Conservation (phyloP, 768 basidiomycete species). For the Tricholoma saponaceum region DNA sequence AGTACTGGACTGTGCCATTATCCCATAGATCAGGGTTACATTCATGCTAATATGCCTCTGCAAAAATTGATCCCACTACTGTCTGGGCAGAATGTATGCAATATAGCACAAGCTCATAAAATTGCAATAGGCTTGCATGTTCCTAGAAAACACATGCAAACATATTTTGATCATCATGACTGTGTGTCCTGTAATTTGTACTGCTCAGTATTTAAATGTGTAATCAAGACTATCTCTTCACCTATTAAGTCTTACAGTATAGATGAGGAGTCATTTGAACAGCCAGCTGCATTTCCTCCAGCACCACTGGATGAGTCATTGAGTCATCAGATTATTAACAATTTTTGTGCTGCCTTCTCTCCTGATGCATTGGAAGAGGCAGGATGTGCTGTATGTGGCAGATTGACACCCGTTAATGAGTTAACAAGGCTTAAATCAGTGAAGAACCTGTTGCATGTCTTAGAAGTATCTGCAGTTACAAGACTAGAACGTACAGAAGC, state of each 20-base stretch:
- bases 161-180: neutral
- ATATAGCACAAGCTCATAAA: neutral
- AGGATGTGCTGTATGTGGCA: slow-evolving; percentile 28
- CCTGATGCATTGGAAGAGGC: slow-evolving; percentile 15
- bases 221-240: neutral
- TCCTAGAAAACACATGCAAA: neutral
- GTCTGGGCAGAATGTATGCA: neutral
- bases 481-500: slow-evolving; percentile 5
- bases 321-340: neutral
- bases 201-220: neutral
- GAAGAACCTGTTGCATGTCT: neutral
- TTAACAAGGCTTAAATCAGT: neutral
- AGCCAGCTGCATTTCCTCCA: neutral
- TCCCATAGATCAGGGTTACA: neutral
- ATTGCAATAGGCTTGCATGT: neutral
- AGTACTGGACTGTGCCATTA: neutral
- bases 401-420: neutral
- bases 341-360: slow-evolving; percentile 2
- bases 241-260: neutral
- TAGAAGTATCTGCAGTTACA: neutral
- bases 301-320: neutral
- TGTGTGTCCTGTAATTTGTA: slow-evolving; percentile 1
- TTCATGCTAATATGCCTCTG: neutral
- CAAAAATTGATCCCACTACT: neutral
- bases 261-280: neutral